Evolutionary conservation across 2,329 filamentous ascomycete species (phyloP), one percentile per base, ranked within the genome.

Genomic region (Setomelanomma holmii): DNA sequence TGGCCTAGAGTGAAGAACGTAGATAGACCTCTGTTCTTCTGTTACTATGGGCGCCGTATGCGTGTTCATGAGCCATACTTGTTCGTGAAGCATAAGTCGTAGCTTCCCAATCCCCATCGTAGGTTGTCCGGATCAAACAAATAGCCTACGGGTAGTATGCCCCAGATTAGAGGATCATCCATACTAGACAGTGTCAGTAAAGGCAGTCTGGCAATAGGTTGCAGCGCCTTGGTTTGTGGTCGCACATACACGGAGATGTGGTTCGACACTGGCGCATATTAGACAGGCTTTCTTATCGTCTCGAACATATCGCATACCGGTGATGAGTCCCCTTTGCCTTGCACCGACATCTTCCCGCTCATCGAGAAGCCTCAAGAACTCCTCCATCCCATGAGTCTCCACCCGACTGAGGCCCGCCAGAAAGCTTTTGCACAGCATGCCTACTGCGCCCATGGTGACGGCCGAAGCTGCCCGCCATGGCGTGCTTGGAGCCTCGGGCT

Each of bases 81-180:
- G 71, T 91, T 93, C 67, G 88, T 88, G 75, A 96, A 99, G 77
- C 93, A 97, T 54, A 99, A 93, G 75, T 99, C 95, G 73, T 97
- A 91, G 66, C 92, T 96, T 20, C 91, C 95, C 48, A 99, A 83
- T 8, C 88, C 86, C 91, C 93, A 98, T 72, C 95, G 86, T 67
- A 92, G 82, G 70, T 93, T 95, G 49, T 83, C 80, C 17, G 89
- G 85, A 53, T 87, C 85, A 67, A 89, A 86, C 59, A 85, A 79
- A 69, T 95, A 91, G 43, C 84, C 82, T 40, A 90, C 74, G 1
- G 95, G 95, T 4, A 99, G 79, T 30, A 91, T 85, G 16, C 93
- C 95, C 93, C 93, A 99, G 63, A 97, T 87, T 52, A 98, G 78
- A 21, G 95, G 95, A 77, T 99, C 95, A 76, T 99, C 95, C 64